Base-by-base conservation (phyloP, 768 basidiomycete genomes). In the Tulasnella sp. region DNA sequence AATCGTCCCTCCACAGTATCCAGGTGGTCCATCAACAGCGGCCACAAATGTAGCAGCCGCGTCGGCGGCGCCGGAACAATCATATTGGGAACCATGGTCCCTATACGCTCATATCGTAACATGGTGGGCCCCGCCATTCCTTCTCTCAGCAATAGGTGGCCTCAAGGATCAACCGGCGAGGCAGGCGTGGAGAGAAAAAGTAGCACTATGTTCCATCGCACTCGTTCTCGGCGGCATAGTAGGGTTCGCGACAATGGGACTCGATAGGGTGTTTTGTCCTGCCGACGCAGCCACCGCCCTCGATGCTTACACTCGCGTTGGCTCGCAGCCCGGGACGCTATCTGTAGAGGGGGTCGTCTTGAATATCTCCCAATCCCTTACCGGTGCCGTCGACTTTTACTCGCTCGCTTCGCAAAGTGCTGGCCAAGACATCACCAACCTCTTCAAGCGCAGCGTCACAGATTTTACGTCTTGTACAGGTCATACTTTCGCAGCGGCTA, bases 141-240 rank as follows among this genome's bases (percentile, higher is more conserved):
- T 91, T 23, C 80, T 97, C 59, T 72, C 79, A 23, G 80, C 83
- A 1, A 42, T 91, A 10, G 88, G 86, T 60, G 88, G 91, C 47
- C 77, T 97, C 69, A 85, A 80, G 68, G 91, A 94, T 71, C 79
- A 79, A 66, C 76, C 80, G 38, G 77, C 80, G 55, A 76, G 83
- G 63, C 90, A 96, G 70, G 96, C 96, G 1, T 99, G 96, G 96
- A 82, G 94, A 68, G 96, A 99, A 73, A 99, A 98, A 77, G 84
- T 95, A 60, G 82, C 92, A 4, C 76, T 99, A 3, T 97, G 94
- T 72, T 83, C 88, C 71, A 84, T 97, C 68, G 88, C 92, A 52
- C 64, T 80, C 59, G 41, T 92, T 45, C 72, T 96, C 19, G 96
- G 95, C 65, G 83, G 77, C 19, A 70, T 75, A 47, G 80, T 97